phyloP scores from a whole-genome alignment of 2,329 filamentous ascomycete species.

The Basipetospora sp. region DNA sequence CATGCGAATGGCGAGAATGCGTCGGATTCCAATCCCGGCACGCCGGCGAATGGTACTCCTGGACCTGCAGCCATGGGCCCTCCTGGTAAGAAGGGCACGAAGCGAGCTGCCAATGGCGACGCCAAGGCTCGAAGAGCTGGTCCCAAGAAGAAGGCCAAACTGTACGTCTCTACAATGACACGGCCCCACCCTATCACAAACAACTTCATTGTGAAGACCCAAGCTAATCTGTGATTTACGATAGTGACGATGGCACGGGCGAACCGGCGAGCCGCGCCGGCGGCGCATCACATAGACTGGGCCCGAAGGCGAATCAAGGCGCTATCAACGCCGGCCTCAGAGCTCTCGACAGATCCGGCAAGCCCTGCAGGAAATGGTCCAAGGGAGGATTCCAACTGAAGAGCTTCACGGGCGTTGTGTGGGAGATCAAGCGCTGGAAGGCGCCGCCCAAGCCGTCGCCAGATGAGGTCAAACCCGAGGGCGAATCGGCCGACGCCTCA shows the following conservation, averaged over 20 bases:
- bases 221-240: slow-evolving; percentile 16
- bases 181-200: slow-evolving; percentile 2
- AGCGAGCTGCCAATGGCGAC: slow-evolving; percentile 49
- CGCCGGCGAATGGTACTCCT: slow-evolving; percentile 32
- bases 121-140: slow-evolving; percentile 78
- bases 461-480: slow-evolving; percentile 27
- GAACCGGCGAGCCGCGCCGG: slow-evolving; percentile 39
- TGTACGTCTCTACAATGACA: slow-evolving; percentile 47
- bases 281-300: slow-evolving; percentile 61
- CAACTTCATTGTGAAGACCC: background rate
- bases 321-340: slow-evolving; percentile 94
- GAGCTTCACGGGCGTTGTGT: slow-evolving; percentile 77
- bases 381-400: slow-evolving; percentile 72
- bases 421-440: slow-evolving; percentile 72
- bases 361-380: slow-evolving; percentile 83
- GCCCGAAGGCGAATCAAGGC: slow-evolving; percentile 90
- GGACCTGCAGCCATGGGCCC: slow-evolving; percentile 43
- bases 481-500: slow-evolving; percentile 10
- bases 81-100: slow-evolving; percentile 63
- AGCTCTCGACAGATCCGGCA: slow-evolving; percentile 79
- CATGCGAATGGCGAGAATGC: slow-evolving; percentile 39
- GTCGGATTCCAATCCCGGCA: slow-evolving; percentile 45
- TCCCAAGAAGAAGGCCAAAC: slow-evolving; percentile 86
- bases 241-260: slow-evolving; percentile 48
- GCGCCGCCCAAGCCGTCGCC: slow-evolving; percentile 46